Evolutionary conservation across 495 filamentous ascomycete genomes (phyloP).

Genomic region (Chaetomium tenue): DNA sequence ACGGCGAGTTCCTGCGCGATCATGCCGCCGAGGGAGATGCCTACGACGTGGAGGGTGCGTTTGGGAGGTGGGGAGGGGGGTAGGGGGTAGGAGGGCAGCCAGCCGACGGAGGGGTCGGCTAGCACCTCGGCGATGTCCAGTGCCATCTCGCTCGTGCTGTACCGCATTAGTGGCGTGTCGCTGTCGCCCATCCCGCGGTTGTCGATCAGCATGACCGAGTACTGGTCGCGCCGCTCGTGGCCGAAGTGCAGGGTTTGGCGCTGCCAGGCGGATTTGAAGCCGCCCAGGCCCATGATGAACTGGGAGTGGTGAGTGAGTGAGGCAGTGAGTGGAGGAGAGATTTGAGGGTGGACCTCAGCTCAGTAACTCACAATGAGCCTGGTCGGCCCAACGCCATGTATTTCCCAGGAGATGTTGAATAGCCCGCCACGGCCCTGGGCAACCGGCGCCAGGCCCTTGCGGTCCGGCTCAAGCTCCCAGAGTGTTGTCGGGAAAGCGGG

Average conservation of each 20-base stretch:
- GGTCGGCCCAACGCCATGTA: slow-evolving; percentile 70
- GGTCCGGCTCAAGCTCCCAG: slow-evolving; percentile 63
- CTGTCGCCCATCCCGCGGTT: slow-evolving; percentile 77
- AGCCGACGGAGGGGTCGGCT: slow-evolving; percentile 57
- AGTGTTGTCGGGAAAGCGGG: slow-evolving; percentile 50
- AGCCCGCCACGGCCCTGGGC: slow-evolving; percentile 66
- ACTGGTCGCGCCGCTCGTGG: slow-evolving; percentile 62
- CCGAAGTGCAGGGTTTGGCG: slow-evolving; percentile 74
- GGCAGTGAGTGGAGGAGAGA: slow-evolving; percentile 15
- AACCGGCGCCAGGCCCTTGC: slow-evolving; percentile 57
- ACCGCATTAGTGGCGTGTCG: slow-evolving; percentile 69
- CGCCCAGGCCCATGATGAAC: slow-evolving; percentile 67
- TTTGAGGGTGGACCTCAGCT: neutral
- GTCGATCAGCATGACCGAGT: slow-evolving; percentile 72
- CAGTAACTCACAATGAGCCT: slow-evolving; percentile 62
- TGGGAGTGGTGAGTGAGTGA: slow-evolving; percentile 29
- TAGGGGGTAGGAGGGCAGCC: slow-evolving; percentile 48
- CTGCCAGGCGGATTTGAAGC: slow-evolving; percentile 65
- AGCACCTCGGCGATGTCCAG: slow-evolving; percentile 67
- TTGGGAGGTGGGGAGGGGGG: slow-evolving; percentile 8
- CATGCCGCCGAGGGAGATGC: slow-evolving; percentile 81
- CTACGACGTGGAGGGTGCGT: slow-evolving; percentile 66
- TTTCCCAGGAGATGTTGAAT: slow-evolving; percentile 69
- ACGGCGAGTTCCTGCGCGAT: slow-evolving; percentile 77
- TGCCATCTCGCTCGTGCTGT: slow-evolving; percentile 74